phyloP scores from a whole-genome alignment of 2,329 filamentous ascomycete species.

The Bimuria novae-zelandiae region DNA sequence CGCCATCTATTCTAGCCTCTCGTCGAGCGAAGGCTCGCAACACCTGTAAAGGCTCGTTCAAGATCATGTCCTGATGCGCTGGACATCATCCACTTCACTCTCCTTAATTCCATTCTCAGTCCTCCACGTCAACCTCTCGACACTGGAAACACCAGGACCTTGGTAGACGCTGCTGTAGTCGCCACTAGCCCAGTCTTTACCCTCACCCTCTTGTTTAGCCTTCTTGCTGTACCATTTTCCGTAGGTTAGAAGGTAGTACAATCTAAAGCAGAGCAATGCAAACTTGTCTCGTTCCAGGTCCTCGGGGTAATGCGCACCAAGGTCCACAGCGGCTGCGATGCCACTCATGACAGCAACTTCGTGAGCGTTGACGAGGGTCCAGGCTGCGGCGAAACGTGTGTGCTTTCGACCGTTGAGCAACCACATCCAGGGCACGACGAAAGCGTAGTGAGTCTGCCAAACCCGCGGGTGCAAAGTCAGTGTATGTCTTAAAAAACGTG shows the following conservation, averaged over 20 bases:
- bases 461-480: too few species aligned
- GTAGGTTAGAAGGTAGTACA: conserved; percentile 66
- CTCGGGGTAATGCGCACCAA: conserved; percentile 67
- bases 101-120: conserved; percentile 46
- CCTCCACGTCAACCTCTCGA: conserved; percentile 61
- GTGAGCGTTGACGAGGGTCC: conserved; percentile 73
- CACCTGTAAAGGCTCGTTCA: neutral
- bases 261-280: conserved; percentile 62
- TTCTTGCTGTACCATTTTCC: conserved; percentile 63
- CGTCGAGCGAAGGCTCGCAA: neutral
- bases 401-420: conserved; percentile 68
- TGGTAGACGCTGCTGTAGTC: conserved; percentile 64
- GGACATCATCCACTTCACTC: neutral
- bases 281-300: conserved; percentile 67
- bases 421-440: conserved; percentile 74
- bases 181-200: conserved; percentile 61
- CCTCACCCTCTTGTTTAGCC: conserved; percentile 53
- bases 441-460: conserved; percentile 66
- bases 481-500: too few species aligned
- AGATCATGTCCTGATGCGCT: neutral
- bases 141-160: conserved; percentile 60
- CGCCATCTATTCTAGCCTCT: neutral
- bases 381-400: conserved; percentile 68
- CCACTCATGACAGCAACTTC: conserved; percentile 73
- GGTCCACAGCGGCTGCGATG: conserved; percentile 70